These are phyloP conservation scores for Lycium ferocissimum DNA, from an alignment of 257 asterid genomes.

Conservation along the genomic window DNA sequence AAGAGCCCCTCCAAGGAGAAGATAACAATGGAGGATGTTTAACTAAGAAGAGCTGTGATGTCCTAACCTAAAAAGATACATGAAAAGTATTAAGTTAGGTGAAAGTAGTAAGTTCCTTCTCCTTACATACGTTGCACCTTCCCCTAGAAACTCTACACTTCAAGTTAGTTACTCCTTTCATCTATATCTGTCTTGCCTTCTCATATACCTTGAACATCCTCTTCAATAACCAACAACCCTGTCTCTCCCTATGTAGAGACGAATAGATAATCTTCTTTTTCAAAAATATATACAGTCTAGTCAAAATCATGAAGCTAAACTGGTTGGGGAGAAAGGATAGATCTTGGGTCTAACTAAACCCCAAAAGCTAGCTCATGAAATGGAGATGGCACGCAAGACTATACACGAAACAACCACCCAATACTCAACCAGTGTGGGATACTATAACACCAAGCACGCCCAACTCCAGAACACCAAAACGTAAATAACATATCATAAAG, in stretches of 20 bases:
- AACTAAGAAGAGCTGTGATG: neutral
- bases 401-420: neutral
- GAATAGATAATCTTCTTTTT: neutral
- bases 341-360: neutral
- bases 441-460: neutral
- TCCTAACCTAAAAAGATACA: neutral
- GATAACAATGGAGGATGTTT: neutral
- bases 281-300: neutral
- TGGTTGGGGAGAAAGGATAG: neutral
- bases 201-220: conserved; percentile 4
- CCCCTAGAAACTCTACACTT: neutral
- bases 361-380: neutral
- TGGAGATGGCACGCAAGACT: neutral
- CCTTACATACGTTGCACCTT: neutral
- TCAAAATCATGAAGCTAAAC: neutral
- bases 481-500: neutral
- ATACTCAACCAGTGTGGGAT: neutral
- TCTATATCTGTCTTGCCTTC: neutral
- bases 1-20: neutral
- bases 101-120: neutral
- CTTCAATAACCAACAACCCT: neutral
- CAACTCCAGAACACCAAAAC: neutral
- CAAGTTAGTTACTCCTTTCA: neutral
- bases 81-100: neutral
- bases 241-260: neutral